phyloP scores from a whole-genome alignment of 1,139 yeast genomes.

The Hyphopichia wangnamkhiaoensis region DNA sequence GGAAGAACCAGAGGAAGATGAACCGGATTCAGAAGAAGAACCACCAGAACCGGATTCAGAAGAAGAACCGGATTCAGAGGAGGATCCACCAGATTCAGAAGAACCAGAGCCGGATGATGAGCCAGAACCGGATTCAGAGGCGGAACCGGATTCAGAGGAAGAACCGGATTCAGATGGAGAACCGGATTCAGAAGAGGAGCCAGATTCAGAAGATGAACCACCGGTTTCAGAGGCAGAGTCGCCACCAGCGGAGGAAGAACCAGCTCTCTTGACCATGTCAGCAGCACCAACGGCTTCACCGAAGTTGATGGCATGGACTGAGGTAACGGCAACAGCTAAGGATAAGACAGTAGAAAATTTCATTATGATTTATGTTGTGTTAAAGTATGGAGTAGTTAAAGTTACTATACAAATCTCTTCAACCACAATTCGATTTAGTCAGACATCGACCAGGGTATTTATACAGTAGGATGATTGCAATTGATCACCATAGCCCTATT shows the following conservation, averaged over 20 bases:
- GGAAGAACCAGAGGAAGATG: slow-evolving; percentile 26
- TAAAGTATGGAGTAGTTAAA: no score
- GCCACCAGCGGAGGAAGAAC: slow-evolving; percentile 1
- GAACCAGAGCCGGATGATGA: slow-evolving; percentile 10
- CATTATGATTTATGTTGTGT: slow-evolving; percentile 11
- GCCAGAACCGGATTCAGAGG: slow-evolving; percentile 14
- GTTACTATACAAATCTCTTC: no score
- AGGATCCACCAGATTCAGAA: slow-evolving; percentile 11
- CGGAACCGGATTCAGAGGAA: slow-evolving; percentile 10
- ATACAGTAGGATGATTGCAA: not conserved
- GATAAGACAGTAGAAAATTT: slow-evolving; percentile 14
- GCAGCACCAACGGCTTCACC: slow-evolving; percentile 1
- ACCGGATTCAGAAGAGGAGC: slow-evolving; percentile 6
- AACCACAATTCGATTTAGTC: no score
- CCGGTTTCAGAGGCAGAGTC: not conserved
- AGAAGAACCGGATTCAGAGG: slow-evolving; percentile 7
- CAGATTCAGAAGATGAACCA: slow-evolving; percentile 3
- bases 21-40: slow-evolving; percentile 11
- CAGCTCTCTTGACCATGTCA: slow-evolving; percentile 8
- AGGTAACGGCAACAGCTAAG: slow-evolving; percentile 11
- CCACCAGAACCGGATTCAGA: slow-evolving; percentile 5
- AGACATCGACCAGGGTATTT: no score
- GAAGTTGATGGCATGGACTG: slow-evolving; percentile 3
- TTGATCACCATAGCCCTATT: no score
- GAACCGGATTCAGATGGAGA: slow-evolving; percentile 8